Evolutionary conservation across 1,284 basidiomycete species (phyloP), one percentile per base, ranked within the genome.

Genomic region (Naganishia sp.): DNA sequence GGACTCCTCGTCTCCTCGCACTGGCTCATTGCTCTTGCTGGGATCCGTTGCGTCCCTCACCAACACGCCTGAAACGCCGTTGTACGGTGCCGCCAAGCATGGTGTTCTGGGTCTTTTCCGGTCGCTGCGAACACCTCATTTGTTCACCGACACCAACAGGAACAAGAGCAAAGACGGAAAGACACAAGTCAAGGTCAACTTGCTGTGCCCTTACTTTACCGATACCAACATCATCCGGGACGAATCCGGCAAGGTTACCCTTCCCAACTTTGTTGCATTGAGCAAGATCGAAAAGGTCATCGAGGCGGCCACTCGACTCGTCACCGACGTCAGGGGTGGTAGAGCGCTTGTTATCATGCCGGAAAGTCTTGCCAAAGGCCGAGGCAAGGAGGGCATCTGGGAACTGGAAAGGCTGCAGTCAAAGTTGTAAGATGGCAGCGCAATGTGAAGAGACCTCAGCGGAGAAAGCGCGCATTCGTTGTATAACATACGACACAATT

Each of bases 51-150:
- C 67, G 3, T 66, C 63, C 9, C 45, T 68, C 11, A 56, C 57
- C 31, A 55, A 55, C 42, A 55, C 63, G 6, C 57, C 64, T 25
- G 67, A 68, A 25, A 60, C 65, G 18, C 67, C 67, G 4, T 35
- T 68, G 17, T 68, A 68, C 42, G 63, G 57, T n/a, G 63, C 63
- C 4, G 63, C 67, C 21, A 68, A 68, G 42, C 67, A 68, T 53
- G 63, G 63, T 9, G 67, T 68, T 11, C 67, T 68, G 45, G 67
- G 67, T 10, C 57, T 68, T 6, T 68, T 66, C 67, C 67, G 67
- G 42, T 54, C 57, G 5, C 52, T 63, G 57, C 42, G 67, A 35
- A 54, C 51, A n/a, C 63, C 56, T n/a, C 58, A 52, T 28, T 55
- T 51, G 21, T 65, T 65, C 63, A 47, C 52, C 11, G 42, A 45